A percentile compares a stretch with the other conserved stretches of the same genome.
phyloP scores from a whole-genome alignment of 257 asterid species.

The Forsythia suspensa region DNA sequence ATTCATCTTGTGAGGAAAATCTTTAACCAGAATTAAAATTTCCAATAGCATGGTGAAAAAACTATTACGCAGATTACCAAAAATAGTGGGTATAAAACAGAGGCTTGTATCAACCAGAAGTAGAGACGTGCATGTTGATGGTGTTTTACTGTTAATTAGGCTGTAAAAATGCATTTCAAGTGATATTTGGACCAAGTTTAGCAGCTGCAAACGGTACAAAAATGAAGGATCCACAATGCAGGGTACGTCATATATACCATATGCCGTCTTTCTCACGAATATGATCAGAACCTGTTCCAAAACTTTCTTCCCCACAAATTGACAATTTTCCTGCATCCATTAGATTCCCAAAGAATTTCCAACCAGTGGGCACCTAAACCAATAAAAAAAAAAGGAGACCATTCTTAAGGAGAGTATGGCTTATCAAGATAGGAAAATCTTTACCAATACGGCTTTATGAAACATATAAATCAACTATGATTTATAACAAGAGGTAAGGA shows the following conservation, averaged over 20 bases:
- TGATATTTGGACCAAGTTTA: neutral
- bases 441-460: neutral
- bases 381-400: neutral
- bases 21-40: neutral
- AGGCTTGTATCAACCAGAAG: neutral
- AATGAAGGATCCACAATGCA: neutral
- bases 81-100: neutral
- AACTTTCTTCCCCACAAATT: conserved; percentile 98
- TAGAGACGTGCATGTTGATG: neutral
- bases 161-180: neutral
- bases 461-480: neutral
- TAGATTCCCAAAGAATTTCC: conserved; percentile 97
- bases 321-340: conserved; percentile 97
- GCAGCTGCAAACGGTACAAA: neutral
- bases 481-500: neutral
- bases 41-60: too few relatives aligned
- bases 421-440: conserved; percentile 8
- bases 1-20: neutral
- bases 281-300: conserved; percentile 98
- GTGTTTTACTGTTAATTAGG: neutral
- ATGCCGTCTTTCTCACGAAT: conserved; percentile 98
- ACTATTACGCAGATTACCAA: too few relatives aligned
- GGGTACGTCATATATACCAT: conserved; percentile 52
- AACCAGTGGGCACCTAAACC: conserved; percentile 94
- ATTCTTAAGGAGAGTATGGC: conserved; percentile 4